Conservation (phyloP, 2,329 filamentous ascomycete genomes). For the Xylaria sp. region DNA sequence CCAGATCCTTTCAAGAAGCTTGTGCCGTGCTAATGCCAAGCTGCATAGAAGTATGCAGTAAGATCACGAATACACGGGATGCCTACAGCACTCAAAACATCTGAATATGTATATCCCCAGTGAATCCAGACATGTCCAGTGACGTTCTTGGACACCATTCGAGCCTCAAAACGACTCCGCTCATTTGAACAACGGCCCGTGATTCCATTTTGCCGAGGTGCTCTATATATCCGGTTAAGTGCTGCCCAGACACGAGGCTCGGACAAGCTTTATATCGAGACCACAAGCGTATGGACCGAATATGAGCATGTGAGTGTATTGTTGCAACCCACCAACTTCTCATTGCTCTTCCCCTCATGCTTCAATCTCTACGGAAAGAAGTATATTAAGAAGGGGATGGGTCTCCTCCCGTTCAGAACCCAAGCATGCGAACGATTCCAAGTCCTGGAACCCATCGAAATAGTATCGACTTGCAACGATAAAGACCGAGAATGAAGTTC, state of each 20-base stretch:
- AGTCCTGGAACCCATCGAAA: neutral
- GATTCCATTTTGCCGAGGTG: slow-evolving; percentile 17
- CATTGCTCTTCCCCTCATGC: slow-evolving; percentile 11
- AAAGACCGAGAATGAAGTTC: slow-evolving; percentile 47
- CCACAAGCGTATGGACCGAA: neutral
- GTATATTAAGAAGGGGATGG: neutral
- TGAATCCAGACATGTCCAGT: neutral
- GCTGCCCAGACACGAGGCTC: neutral
- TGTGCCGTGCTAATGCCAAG: neutral
- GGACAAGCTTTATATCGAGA: slow-evolving; percentile 18
- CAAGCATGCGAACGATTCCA: neutral
- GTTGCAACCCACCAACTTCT: neutral
- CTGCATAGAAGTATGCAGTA: neutral
- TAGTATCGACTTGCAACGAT: neutral
- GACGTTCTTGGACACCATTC: neutral
- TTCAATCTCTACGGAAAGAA: neutral
- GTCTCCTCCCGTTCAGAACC: neutral
- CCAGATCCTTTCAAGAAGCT: too few relatives aligned
- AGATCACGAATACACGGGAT: neutral
- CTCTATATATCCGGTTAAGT: neutral
- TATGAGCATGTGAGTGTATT: slow-evolving; percentile 10
- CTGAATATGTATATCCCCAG: neutral
- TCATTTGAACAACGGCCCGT: slow-evolving; percentile 24
- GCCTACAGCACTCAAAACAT: neutral
- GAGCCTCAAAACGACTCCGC: slow-evolving; percentile 4